Conservation (phyloP, 1,284 basidiomycete species). For the Laetiporus sulphureus region DNA sequence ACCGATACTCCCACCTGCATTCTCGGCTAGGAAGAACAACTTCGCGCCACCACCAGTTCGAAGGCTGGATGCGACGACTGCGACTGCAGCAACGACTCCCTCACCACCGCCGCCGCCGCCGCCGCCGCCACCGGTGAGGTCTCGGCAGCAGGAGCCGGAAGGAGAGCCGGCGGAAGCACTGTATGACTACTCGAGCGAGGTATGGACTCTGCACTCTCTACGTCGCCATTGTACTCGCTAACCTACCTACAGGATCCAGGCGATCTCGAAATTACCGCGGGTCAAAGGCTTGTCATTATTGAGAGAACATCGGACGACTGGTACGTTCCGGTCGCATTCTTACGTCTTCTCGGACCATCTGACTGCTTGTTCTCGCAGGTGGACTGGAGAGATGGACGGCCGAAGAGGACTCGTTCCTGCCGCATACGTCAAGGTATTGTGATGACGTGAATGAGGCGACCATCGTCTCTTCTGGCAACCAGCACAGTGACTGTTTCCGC, state of each 20-base stretch:
- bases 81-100: slow-evolving; percentile 17
- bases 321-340: slow-evolving; percentile 32
- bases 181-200: slow-evolving; percentile 67
- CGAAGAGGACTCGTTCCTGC: slow-evolving; percentile 65
- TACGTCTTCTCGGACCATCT: background rate
- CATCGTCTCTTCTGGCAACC: background rate
- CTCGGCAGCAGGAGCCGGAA: slow-evolving; percentile 33
- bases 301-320: slow-evolving; percentile 69
- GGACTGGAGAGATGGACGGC: slow-evolving; percentile 65
- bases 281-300: slow-evolving; percentile 49
- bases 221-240: too few relatives aligned
- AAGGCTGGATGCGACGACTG: slow-evolving; percentile 24
- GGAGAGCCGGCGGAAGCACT: slow-evolving; percentile 75
- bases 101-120: slow-evolving; percentile 18
- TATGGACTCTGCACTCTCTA: too few relatives aligned
- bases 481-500: too few relatives aligned
- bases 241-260: slow-evolving; percentile 46
- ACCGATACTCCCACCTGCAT: slow-evolving; percentile 41
- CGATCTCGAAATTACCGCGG: slow-evolving; percentile 52
- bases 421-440: slow-evolving; percentile 60
- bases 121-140: slow-evolving; percentile 18
- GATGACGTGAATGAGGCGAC: background rate
- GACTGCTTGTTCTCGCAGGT: slow-evolving; percentile 38
- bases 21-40: slow-evolving; percentile 34
- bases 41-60: slow-evolving; percentile 54